Percentiles rank a stretch among this genome's conserved stretches.
Evolutionary conservation across 2,329 filamentous ascomycete species (phyloP).

Genomic region (Exophiala calicioides): DNA sequence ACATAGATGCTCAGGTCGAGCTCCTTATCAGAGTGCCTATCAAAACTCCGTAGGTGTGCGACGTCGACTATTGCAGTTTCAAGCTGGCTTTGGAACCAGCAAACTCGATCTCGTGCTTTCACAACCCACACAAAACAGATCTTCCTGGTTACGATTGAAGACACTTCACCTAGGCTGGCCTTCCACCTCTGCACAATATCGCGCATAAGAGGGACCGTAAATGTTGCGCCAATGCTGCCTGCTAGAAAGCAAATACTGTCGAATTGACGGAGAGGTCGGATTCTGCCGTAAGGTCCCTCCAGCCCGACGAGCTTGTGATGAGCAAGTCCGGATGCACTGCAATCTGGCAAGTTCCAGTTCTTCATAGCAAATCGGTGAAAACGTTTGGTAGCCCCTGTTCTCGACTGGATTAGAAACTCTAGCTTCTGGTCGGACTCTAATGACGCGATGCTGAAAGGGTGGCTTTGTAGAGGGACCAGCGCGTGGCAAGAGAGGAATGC

Average conservation of each 20-base stretch:
- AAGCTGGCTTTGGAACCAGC: conserved; percentile 25
- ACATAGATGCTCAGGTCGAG: conserved; percentile 57
- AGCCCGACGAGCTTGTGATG: conserved; percentile 32
- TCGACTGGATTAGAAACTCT: conserved; percentile 58
- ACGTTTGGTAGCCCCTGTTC: conserved; percentile 36
- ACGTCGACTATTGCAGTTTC: conserved; percentile 21
- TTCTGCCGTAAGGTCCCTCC: conserved; percentile 36
- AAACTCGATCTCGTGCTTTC: conserved; percentile 46
- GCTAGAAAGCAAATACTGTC: conserved; percentile 25
- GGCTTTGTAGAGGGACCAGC: conserved; percentile 60
- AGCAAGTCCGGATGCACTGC: background rate
- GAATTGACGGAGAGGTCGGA: conserved; percentile 38
- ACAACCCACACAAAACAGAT: conserved; percentile 52
- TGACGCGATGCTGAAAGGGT: conserved; percentile 65
- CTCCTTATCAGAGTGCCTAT: conserved; percentile 38
- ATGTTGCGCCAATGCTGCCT: conserved; percentile 55
- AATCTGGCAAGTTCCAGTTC: conserved; percentile 47
- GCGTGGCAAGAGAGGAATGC: conserved; percentile 61
- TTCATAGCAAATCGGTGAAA: conserved; percentile 40
- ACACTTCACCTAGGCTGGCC: conserved; percentile 39
- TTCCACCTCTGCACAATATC: conserved; percentile 50
- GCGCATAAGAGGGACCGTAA: conserved; percentile 53
- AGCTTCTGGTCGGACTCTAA: conserved; percentile 57
- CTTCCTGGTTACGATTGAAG: conserved; percentile 43
- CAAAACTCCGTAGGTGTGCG: conserved; percentile 8